Base-by-base conservation (phyloP, 108 stramenopile genomes). In the Cyclotella kingstonii region DNA sequence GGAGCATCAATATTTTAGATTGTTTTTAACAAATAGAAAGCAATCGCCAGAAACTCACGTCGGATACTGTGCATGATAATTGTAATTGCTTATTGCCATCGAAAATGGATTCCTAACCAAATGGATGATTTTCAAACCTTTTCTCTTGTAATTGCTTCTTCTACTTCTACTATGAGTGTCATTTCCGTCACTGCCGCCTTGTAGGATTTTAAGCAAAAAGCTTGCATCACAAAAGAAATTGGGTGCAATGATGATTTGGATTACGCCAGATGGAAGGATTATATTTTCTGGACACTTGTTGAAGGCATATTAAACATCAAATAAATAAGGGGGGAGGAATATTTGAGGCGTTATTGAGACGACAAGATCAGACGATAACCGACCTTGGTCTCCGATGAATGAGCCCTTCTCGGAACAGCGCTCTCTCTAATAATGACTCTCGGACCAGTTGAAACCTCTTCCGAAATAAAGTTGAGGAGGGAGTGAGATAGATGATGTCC, bases 401-500 rank as follows among this genome's bases (percentile, higher is more conserved):
- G 34, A 7, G 30, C 17, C 4, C 30, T 52, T n/a, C 31, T 23
- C 51, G 34, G 31, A 5, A 17, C n/a, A 29, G 17, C 34, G 31
- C 51, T 52, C 31, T 3, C 4, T 33, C 51, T 34, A 52, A 52
- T 33, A 15, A 33, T 15, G 5, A 33, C 31, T 22, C 23, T 52
- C 27, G 40, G 15, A 25, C 23, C 35, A n/a, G 17, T 19, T 15
- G 31, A 30, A 33, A 57, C 19, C n/a, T 47, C 44, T n/a, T 18
- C 30, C 27, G 59, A 31, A 25, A 71, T 52, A 10, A 71, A 27
- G 29, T 63, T 54, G 12, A 51, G 46, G n/a, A 73, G 46, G 15
- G 61, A 50, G 21, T 47, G 38, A 26, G 71, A 49, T 4, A 73
- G 41, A 29, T 73, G 54, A 50, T 73, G 71, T 11, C 71, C 71